Evolutionary conservation across 1,284 basidiomycete species (phyloP), one percentile per base, ranked within the genome.

Genomic region (Cryptococcus sp.): DNA sequence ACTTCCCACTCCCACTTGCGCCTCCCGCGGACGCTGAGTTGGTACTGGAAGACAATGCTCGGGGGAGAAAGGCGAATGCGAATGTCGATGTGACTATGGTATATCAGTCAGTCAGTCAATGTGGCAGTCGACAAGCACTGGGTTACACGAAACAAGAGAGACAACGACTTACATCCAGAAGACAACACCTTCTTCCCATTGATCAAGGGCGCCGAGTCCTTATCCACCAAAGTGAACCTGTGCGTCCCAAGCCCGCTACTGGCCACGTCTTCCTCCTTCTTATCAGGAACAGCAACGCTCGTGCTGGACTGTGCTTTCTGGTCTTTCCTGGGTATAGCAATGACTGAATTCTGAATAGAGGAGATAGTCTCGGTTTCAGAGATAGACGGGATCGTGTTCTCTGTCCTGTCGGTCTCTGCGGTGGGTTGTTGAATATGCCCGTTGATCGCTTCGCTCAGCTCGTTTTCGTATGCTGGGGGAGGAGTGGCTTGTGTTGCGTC

Each of bases 191-290:
- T 66, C 52, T 68, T 80, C 43, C 79, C 75, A 83, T 76, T 87
- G 87, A 50, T 83, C 82, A 20, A 87, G 85, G 41, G 89, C 87
- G 63, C 56, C n/a, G 61, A 58, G 27, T 68, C 65, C 53, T 68
- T 70, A 72, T 88, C 89, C 63, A 93, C 83, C 39, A 93, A 81
- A 11, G 91, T 89, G 79, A 94, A 94, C 23, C 92, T 85, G 76
- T 94, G 91, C 0, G 90, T 73, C 1, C 63, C 64, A 11, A 15
- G 46, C 50, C 19, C 49, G 82, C 56, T 85, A 81, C 7, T 84
- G 81, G 15, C 81, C 77, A 8, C 79, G 67, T 1, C 83, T 69
- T 11, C 38, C 48, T 23, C 57, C 30, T 15, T 82, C 81, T 47
- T 55, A 45, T 45, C 61, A 50, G n/a, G 55, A 39, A 13, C 16